Conservation (phyloP, 1,284 basidiomycete genomes). For the Anthracocystis walkeri region DNA sequence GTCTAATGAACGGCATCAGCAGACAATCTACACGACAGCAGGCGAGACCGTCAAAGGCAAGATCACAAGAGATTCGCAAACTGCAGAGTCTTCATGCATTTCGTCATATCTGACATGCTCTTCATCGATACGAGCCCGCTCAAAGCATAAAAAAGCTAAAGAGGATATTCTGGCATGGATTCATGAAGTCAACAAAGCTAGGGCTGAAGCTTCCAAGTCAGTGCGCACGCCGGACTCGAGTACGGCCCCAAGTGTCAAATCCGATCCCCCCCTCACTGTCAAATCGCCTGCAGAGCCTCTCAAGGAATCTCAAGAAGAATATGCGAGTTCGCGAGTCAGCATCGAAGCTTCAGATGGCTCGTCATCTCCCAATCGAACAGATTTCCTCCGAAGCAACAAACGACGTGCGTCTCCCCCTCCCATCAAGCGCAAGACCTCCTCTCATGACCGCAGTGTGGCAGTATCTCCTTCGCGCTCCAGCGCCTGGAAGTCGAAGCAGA, state of each 20-base stretch:
- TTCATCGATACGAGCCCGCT: too few relatives aligned
- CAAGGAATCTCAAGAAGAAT: background rate
- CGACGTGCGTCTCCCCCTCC: background rate
- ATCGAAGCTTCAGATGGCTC: background rate
- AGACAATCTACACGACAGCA: too few relatives aligned
- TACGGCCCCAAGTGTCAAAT: background rate
- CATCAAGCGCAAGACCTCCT: background rate
- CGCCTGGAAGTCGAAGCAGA: too few relatives aligned
- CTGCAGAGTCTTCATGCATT: too few relatives aligned
- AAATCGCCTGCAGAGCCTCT: slow-evolving; percentile 8
- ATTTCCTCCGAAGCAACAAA: too few relatives aligned
- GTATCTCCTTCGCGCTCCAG: too few relatives aligned
- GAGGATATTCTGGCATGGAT: slow-evolving; percentile 13
- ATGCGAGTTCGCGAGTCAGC: background rate
- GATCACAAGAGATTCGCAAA: background rate
- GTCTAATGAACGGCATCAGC: too few relatives aligned
- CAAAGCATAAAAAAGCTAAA: too few relatives aligned
- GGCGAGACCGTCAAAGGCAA: too few relatives aligned
- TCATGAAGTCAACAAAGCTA: background rate
- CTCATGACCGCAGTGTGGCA: background rate
- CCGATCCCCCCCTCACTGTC: slow-evolving; percentile 5
- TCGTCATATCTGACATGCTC: too few relatives aligned
- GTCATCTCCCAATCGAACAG: too few relatives aligned
- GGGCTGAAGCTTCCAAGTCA: too few relatives aligned
- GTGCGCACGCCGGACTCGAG: background rate